Evolutionary conservation across 306 rosid genomes (phyloP), one percentile per base, ranked within the genome.

Genomic region (Trifolium dubium): DNA sequence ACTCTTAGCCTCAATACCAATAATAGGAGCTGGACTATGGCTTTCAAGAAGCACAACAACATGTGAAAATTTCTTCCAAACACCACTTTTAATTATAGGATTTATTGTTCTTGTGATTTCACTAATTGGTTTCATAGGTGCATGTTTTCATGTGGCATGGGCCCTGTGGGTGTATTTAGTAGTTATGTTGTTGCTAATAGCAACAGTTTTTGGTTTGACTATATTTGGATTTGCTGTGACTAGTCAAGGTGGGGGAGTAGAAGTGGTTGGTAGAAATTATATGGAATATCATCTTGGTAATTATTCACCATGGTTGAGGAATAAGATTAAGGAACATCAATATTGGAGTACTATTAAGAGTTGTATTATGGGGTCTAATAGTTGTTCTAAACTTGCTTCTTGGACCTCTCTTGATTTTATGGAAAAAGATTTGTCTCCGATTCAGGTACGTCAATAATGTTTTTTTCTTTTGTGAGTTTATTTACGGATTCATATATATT

Each of bases 11-110:
- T 93, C 98, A 15, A 93, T 93, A 55, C 98, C 97, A 18, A 89
- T 93, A 8, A 91, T 93, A 3, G 98, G 96, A 0, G 92, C 90
- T 6, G 98, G 97, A 2, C 75, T 93, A 71, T 93, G 98, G 97
- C 73, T 93, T 86, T 86, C 97, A 30, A 79, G 87, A 77, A 91
- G 90, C 83, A 93, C 84, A 73, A 91, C 91, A 58, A 86, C 89
- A 0, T 93, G 98, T 74, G 91, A 81, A 56, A 85, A 76, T 37
- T 91, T 88, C 56, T 87, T 91, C 10, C 98, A 93, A 69, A 88
- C 92, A 1, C 98, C 98, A 41, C 85, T 93, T 17, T 65, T 93
- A 1, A 83, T 88, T 3, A 60, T 93, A 8, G 98, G 98, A 0
- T 93, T 93, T 32, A 79, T 91, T 3, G 91, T 93, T 66, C 86